Percentiles rank a stretch among this genome's conserved stretches.
These are phyloP conservation scores for Lophiostoma macrostomum DNA, from an alignment of 495 filamentous ascomycete genomes.

Conservation along the genomic window DNA sequence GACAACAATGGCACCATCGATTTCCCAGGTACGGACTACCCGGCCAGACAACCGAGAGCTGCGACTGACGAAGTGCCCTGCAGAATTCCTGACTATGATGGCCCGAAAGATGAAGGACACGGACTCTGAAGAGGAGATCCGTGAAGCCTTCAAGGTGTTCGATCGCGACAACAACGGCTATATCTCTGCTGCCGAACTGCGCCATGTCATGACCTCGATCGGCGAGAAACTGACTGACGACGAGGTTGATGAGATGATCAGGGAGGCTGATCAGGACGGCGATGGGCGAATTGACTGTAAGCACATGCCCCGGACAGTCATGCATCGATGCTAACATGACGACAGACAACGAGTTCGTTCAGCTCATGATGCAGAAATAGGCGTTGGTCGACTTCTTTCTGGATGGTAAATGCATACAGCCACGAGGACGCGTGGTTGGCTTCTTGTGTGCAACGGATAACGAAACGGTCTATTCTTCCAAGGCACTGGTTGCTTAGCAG, in stretches of 20 bases:
- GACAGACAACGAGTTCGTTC: conserved; percentile 98
- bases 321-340: conserved; percentile 28
- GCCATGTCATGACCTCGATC: conserved; percentile 99
- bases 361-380: conserved; percentile 99
- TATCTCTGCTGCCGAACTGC: conserved; percentile 95
- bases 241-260: conserved; percentile 99
- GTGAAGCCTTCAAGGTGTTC: conserved; percentile 93
- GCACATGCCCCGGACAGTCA: neutral
- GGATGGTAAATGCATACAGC: conserved; percentile 12
- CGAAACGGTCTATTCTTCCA: conserved; percentile 17
- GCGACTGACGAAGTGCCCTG: conserved; percentile 3
- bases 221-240: conserved; percentile 99
- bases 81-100: conserved; percentile 99
- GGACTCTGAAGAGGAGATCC: conserved; percentile 98
- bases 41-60: neutral
- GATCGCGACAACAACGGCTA: conserved; percentile 99
- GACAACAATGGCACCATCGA: conserved; percentile 99
- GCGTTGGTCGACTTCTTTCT: neutral
- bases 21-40: conserved; percentile 72
- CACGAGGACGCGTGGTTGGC: conserved; percentile 1
- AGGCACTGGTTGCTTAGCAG: conserved; percentile 21
- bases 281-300: conserved; percentile 95
- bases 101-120: conserved; percentile 99
- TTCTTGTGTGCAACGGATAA: conserved; percentile 28
- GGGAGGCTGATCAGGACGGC: conserved; percentile 98